Conservation (phyloP, 371 early-diverging fungal genomes). For the Dichotomocladium elegans region DNA sequence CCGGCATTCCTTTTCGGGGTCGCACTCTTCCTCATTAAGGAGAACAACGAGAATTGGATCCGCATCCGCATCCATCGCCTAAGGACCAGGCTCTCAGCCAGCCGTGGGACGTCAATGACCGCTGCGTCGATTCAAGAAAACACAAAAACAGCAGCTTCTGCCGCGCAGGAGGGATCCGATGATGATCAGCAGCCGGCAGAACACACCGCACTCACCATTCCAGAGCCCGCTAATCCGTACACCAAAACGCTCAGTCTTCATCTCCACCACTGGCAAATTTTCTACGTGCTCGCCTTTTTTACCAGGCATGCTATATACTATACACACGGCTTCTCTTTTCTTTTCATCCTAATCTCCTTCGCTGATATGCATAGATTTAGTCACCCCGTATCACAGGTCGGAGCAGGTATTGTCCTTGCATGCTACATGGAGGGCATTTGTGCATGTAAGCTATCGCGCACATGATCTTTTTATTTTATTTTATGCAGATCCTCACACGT, state of each 20-base stretch:
- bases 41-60: conserved; percentile 39
- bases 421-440: conserved; percentile 76
- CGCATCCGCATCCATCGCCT: conserved; percentile 14
- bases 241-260: conserved; percentile 44
- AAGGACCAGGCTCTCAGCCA: conserved; percentile 1
- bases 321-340: neutral
- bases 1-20: conserved; percentile 44
- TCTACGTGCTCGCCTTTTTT: conserved; percentile 80
- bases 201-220: conserved; percentile 11
- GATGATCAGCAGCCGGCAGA: conserved; percentile 1
- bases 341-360: neutral
- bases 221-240: conserved; percentile 18
- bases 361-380: conserved; percentile 47
- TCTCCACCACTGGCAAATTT: conserved; percentile 87
- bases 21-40: conserved; percentile 36
- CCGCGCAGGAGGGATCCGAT: conserved; percentile 2
- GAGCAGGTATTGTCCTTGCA: conserved; percentile 73
- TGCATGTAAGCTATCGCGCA: conserved; percentile 34
- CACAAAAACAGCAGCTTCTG: neutral
- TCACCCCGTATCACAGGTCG: conserved; percentile 66
- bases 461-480: neutral
- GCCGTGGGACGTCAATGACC: neutral
- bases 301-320: conserved; percentile 39
- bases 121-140: no score
- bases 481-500: neutral